Conservation (phyloP, 129 eudicot genomes). For the Deinandra increscens region DNA sequence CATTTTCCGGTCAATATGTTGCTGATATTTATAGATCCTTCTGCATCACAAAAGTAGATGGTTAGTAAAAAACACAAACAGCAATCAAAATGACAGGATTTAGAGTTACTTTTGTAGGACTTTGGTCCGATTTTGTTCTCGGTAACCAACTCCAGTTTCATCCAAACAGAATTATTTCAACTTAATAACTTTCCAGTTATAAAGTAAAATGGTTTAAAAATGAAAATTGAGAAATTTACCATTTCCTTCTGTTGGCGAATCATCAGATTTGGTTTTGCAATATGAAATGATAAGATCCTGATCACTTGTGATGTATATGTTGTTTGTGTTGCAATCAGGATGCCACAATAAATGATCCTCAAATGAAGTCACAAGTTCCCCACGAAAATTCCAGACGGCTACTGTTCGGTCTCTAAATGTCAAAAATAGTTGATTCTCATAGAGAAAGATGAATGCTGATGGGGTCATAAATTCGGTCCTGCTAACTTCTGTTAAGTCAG, state of each 20-base stretch:
- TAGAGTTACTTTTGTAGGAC: no score
- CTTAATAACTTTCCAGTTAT: neutral
- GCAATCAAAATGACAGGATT: neutral
- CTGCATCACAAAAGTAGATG: constrained; percentile 39
- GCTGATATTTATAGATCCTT: constrained; percentile 89
- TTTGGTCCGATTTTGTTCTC: no score
- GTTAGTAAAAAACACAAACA: neutral
- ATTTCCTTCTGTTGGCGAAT: constrained; percentile 61
- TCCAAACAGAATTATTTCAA: neutral
- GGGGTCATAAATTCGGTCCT: constrained; percentile 93
- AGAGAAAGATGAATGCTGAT: constrained; percentile 84
- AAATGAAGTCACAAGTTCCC: constrained; percentile 92
- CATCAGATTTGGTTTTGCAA: constrained; percentile 80
- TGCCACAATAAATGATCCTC: constrained; percentile 96
- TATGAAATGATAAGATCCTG: constrained; percentile 94
- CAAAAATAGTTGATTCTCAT: constrained; percentile 79
- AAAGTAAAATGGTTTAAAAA: neutral
- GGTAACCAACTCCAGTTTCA: no score
- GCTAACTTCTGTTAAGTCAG: constrained; percentile 79
- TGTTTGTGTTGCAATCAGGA: constrained; percentile 95
- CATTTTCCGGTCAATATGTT: constrained; percentile 91
- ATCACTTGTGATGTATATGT: constrained; percentile 90
- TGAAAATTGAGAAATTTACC: constrained; percentile 31
- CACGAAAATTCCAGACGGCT: constrained; percentile 95
- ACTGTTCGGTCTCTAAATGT: constrained; percentile 92